Evolutionary conservation across 1,284 basidiomycete species (phyloP), one percentile per base, ranked within the genome.

Genomic region (Ceratobasidium sp.): DNA sequence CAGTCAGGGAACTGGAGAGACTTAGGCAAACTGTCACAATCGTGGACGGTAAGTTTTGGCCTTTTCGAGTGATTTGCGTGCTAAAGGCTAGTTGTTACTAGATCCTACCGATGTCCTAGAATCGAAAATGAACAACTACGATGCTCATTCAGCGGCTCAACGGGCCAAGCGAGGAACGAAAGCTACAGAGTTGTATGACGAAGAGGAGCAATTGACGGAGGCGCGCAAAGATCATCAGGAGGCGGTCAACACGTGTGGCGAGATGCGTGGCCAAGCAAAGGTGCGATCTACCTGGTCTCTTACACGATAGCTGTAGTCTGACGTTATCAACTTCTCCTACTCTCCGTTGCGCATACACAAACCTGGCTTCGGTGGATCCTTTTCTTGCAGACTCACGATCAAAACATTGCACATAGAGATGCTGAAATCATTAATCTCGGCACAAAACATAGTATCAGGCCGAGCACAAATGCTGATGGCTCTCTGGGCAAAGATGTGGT

Each of bases 81-180:
- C 63, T 10, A 67, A 73, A 28, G 42, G 11, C 26, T 20, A 51
- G 51, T 56, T 76, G 75, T 45, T 76, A 60, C 35, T 78, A 96
- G 97, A 94, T 47, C 88, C 91, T 1, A 92, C 95, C 63, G 91
- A 92, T 31, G 94, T 96, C 77, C 86, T 98, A 17, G 85, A 89
- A 66, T 85, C 86, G 37, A 91, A 92, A 78, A 82, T 92, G 65
- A 85, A 88, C 71, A 93, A 92, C 80, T 96, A 95, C 80, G 90
- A 94, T 77, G 85, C 89, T 8, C 88, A 93, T 77, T 87, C 93
- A 63, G 83, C 85, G 56, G 82, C 85, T 71, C 88, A 90, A 67
- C 88, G 88, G 79, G 86, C 87, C 64, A 88, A 88, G 76, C 86
- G 74, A 23, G 63, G 51, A 3, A 28, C 39, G 15, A 75, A 75